These are phyloP conservation scores for Psilocybe azurescens DNA, from an alignment of 768 basidiomycete species.

Conservation along the genomic window DNA sequence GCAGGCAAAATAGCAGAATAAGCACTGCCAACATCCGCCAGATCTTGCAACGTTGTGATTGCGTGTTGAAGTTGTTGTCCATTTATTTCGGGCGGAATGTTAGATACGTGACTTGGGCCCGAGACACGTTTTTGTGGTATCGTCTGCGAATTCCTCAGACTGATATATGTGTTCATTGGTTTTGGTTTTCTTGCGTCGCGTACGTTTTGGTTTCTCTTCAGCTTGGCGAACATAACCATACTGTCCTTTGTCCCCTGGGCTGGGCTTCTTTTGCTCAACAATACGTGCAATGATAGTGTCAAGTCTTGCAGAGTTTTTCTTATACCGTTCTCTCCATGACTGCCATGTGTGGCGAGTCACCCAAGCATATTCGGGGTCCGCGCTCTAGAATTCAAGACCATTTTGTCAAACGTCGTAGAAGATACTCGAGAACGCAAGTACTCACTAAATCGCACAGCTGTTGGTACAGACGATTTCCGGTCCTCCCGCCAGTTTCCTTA, in stretches of 20 bases:
- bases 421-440: background rate
- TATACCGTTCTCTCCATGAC: constrained; percentile 89
- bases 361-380: constrained; percentile 79
- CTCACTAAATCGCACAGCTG: constrained; percentile 77
- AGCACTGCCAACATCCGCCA: constrained; percentile 22
- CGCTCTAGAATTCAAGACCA: constrained; percentile 42
- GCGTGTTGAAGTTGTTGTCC: constrained; percentile 22
- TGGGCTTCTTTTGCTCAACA: constrained; percentile 72
- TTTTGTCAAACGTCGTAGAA: background rate
- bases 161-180: constrained; percentile 25
- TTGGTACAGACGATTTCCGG: constrained; percentile 83
- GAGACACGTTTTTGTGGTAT: background rate
- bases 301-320: constrained; percentile 76
- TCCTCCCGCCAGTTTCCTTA: constrained; percentile 81
- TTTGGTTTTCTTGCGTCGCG: constrained; percentile 52
- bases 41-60: constrained; percentile 23
- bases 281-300: constrained; percentile 68
- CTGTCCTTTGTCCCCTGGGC: constrained; percentile 77
- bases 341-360: constrained; percentile 88
- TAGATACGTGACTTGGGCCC: constrained; percentile 10
- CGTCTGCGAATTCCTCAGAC: constrained; percentile 17
- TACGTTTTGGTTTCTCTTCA: constrained; percentile 70
- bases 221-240: constrained; percentile 81
- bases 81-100: constrained; percentile 14
- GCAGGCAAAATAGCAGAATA: constrained; percentile 28